Base-by-base conservation (phyloP, 164 flowering plant genomes). In the Akebia trifoliata region DNA sequence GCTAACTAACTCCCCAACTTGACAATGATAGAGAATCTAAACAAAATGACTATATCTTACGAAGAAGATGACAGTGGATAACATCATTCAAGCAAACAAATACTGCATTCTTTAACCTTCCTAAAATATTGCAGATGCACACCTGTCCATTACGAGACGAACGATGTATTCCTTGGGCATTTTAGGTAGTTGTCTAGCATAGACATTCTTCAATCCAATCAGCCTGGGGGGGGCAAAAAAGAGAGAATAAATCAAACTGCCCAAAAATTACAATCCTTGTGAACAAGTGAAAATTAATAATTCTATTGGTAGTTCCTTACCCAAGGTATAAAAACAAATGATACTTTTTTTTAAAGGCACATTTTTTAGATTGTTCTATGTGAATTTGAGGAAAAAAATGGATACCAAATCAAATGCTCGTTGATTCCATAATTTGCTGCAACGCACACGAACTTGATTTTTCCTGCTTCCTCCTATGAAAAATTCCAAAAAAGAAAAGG, bases 131-230 rank as follows among this genome's bases (percentile, higher is more conserved):
- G n/a, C 14, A 31, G 26, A 54, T 53, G 30, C 30, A 54, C 57
- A 87, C 99, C 99, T 87, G 76, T 90, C 99, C 99, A 94, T 94
- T 42, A 94, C 80, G 70, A 90, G 95, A 43, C 99, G 97, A 48
- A 94, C 99, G 66, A 94, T 94, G 73, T 94, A 94, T 57, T 90
- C 97, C 77, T 84, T 94, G 21, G 97, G 99, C 99, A 94, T 94
- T 61, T 94, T 94, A 48, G 97, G 99, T 40, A 94, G 80, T 71
- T 94, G 99, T 62, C 89, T 83, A 34, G 90, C 84, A 81, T 90
- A 94, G 59, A 94, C 88, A 72, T 90, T 94, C 79, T 94, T 94
- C 95, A 94, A 74, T 57, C 97, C 99, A 57, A 94, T 81, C 77
- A 94, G 73, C 95, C 99, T 94, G 73, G 31, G 47, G 50, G 15